Base-by-base conservation (phyloP, 495 filamentous ascomycete genomes). In the Hypoxylon lienhwacheense region DNA sequence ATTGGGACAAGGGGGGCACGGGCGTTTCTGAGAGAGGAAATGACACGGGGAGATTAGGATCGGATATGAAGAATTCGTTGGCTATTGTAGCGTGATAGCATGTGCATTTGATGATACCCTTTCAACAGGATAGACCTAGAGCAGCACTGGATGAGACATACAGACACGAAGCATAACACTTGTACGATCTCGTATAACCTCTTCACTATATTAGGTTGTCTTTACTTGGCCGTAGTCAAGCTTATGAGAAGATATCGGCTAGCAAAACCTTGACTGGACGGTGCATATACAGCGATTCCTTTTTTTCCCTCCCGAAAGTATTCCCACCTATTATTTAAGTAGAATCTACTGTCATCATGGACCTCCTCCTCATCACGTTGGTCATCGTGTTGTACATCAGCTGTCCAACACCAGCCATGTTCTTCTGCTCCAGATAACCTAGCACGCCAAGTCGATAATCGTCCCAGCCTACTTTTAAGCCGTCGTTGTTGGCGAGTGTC, bases 381-480 rank as follows among this genome's bases (percentile, higher is more conserved):
- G 87, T 91, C 83, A 95, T 90, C 7, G 90, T 92, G 61, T 83
- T 88, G 54, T 86, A 86, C 82, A 95, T 88, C 66, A 95, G 67
- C 51, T 86, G 78, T 10, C 77, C 75, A 40, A 92, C 77, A 3
- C 91, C 91, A 19, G 63, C 65, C 40, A 85, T 81, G 0, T 86
- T 88, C 32, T 77, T 77, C 6, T 66, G 70, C 49, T 89, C 87
- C 52, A 95, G 67, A 73, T 83, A 84, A 37, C 76, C 76, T 43
- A 96, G 69, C 51, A 93, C 86, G n/a, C 81, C 78, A 1, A 88
- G 70, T 39, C 85, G 74, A 64, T 93, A 96, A 44, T 87, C 85
- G 55, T 84, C 78, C 85, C 85, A 93, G 11, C 71, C 74, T 33
- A 92, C 65, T 47, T 73, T 77, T 16, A 89, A 42, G 1, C 91